A percentile compares a stretch with the other conserved stretches of the same genome.
phyloP scores from a whole-genome alignment of 441 rosid species.

The Kokia cookei region DNA sequence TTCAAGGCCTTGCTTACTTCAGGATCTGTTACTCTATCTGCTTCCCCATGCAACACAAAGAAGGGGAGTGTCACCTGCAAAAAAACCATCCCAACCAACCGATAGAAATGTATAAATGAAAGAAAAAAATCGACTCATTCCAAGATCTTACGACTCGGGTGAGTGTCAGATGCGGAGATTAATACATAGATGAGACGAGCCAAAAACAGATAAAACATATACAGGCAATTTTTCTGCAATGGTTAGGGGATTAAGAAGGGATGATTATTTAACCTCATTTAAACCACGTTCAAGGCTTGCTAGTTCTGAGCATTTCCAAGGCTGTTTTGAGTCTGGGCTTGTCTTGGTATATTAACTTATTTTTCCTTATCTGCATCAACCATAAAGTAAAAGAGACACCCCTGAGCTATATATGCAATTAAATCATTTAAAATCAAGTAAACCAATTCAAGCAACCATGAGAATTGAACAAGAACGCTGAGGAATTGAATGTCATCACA shows the following conservation, averaged over 20 bases:
- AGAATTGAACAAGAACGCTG: not conserved
- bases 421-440: not conserved
- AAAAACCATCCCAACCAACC: not conserved
- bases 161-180: not conserved
- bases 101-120: not conserved
- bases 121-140: not conserved
- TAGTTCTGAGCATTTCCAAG: slow-evolving; percentile 83
- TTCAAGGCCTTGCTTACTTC: slow-evolving; percentile 89
- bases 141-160: not conserved
- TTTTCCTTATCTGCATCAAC: slow-evolving; percentile 62
- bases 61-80: slow-evolving; percentile 70
- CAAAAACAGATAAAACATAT: not conserved
- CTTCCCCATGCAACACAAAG: slow-evolving; percentile 83
- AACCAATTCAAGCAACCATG: not conserved
- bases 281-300: slow-evolving; percentile 79
- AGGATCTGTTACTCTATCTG: slow-evolving; percentile 86
- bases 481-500: slow-evolving; percentile 22
- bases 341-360: slow-evolving; percentile 92
- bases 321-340: slow-evolving; percentile 93
- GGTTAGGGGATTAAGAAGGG: not conserved
- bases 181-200: not conserved
- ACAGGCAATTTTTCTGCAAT: not conserved
- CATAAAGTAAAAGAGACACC: not conserved
- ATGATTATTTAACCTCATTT: slow-evolving; percentile 33
- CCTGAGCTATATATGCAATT: not conserved